phyloP scores from a whole-genome alignment of 306 rosid genomes.

The Medicago lupulina region DNA sequence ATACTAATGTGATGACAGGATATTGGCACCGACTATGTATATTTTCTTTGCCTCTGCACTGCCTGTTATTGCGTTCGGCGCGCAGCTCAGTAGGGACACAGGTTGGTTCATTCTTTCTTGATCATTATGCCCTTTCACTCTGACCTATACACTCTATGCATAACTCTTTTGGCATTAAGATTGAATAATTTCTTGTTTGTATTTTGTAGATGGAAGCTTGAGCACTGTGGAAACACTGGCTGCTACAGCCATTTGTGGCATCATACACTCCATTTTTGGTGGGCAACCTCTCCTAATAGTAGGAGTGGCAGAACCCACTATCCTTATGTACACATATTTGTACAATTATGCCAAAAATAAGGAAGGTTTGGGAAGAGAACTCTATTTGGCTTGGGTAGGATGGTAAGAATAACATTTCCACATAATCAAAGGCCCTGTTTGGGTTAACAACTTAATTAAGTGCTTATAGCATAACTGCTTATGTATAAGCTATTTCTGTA shows the following conservation, averaged over 20 bases:
- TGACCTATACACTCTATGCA: background rate
- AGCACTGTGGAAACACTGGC: constrained; percentile 88
- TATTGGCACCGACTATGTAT: constrained; percentile 78
- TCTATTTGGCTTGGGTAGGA: constrained; percentile 89
- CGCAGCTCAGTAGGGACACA: constrained; percentile 70
- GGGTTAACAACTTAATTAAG: background rate
- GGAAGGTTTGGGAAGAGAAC: constrained; percentile 62
- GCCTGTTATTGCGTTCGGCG: constrained; percentile 86
- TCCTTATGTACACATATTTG: constrained; percentile 84
- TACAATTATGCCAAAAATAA: constrained; percentile 71
- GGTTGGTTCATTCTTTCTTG: constrained; percentile 37
- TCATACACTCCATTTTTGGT: constrained; percentile 84
- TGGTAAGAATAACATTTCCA: constrained; percentile 54
- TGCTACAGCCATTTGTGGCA: constrained; percentile 91
- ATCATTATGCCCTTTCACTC: background rate
- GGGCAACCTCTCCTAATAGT: constrained; percentile 85
- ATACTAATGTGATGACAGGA: constrained; percentile 45
- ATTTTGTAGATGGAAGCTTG: constrained; percentile 72
- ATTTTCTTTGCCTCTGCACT: constrained; percentile 87
- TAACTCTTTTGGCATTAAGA: background rate
- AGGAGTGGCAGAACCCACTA: constrained; percentile 97
- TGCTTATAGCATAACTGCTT: background rate
- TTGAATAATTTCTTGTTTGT: constrained; percentile 30
- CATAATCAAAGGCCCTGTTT: background rate
- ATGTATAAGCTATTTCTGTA: background rate